Percentiles rank a stretch among this genome's conserved stretches.
Evolutionary conservation across 75 land plant species (phyloP).

Genomic region (Gnetum montanum): DNA sequence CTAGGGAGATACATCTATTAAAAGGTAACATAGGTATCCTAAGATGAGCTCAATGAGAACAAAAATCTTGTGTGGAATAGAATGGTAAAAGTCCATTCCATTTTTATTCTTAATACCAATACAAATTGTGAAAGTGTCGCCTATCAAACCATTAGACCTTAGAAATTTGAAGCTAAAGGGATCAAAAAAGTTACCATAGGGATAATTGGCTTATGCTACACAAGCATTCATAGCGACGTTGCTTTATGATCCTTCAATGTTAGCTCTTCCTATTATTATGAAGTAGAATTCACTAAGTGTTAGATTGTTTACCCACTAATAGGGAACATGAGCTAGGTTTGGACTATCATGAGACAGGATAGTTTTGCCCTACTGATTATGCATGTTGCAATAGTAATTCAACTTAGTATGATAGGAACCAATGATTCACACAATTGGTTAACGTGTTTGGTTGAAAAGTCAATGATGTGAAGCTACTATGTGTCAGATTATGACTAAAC

Average conservation of each 20-base stretch:
- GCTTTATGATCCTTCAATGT: conserved; percentile 26
- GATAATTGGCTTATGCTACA: conserved; percentile 31
- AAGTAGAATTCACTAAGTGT: conserved; percentile 27
- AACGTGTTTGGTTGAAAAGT: background rate
- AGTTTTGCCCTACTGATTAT: conserved; percentile 16
- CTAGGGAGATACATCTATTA: no score
- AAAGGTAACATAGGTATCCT: conserved; percentile 49
- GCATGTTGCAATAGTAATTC: conserved; percentile 1
- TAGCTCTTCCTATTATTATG: conserved; percentile 28
- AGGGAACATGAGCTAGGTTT: conserved; percentile 24
- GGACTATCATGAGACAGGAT: conserved; percentile 26
- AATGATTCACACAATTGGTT: conserved; percentile 24
- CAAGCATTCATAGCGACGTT: conserved; percentile 25
- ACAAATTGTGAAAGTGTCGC: conserved; percentile 45
- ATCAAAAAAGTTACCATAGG: conserved; percentile 45
- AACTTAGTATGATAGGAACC: background rate
- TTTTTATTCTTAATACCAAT: conserved; percentile 29
- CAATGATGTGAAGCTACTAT: conserved; percentile 63
- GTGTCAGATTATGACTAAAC: conserved; percentile 67
- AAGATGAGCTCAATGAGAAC: conserved; percentile 47
- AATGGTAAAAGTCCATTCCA: conserved; percentile 29
- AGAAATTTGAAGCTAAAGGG: conserved; percentile 37
- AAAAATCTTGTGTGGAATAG: conserved; percentile 6
- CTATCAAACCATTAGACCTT: conserved; percentile 46
- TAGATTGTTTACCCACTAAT: conserved; percentile 34